phyloP scores from a whole-genome alignment of 2,329 filamentous ascomycete genomes.

The Aspergillus ochraceoroseus region DNA sequence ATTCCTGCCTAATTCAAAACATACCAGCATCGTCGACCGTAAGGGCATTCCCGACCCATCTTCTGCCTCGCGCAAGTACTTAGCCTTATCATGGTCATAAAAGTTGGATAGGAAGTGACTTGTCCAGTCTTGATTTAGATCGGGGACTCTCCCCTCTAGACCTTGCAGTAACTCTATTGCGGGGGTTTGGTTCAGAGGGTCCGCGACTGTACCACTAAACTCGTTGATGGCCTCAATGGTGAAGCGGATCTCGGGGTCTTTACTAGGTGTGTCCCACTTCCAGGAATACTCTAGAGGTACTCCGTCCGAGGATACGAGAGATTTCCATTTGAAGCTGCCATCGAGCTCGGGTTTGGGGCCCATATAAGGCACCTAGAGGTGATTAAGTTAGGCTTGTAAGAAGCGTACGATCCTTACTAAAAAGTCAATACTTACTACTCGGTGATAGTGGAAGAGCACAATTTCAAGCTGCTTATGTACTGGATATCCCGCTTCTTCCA shows the following conservation, averaged over 20 bases:
- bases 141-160: neutral
- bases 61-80: neutral
- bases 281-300: constrained; percentile 20
- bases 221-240: constrained; percentile 9
- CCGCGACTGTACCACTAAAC: neutral
- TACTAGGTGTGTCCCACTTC: constrained; percentile 18
- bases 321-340: constrained; percentile 2
- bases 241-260: constrained; percentile 19
- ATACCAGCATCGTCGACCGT: neutral
- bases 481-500: constrained; percentile 16
- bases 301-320: constrained; percentile 12
- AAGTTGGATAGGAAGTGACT: constrained; percentile 5
- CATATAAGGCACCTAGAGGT: constrained; percentile 1
- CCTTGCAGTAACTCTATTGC: neutral
- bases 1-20: constrained; percentile 1
- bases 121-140: neutral
- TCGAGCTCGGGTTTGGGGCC: neutral
- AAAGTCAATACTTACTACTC: constrained; percentile 5
- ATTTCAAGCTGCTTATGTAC: constrained; percentile 16
- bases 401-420: neutral
- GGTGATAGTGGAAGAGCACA: constrained; percentile 20
- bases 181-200: constrained; percentile 5
- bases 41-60: neutral
- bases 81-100: constrained; percentile 3
- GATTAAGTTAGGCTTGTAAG: neutral